Conservation (phyloP, 2,329 filamentous ascomycete species). For the Fusarium pseudoanthophilum region DNA sequence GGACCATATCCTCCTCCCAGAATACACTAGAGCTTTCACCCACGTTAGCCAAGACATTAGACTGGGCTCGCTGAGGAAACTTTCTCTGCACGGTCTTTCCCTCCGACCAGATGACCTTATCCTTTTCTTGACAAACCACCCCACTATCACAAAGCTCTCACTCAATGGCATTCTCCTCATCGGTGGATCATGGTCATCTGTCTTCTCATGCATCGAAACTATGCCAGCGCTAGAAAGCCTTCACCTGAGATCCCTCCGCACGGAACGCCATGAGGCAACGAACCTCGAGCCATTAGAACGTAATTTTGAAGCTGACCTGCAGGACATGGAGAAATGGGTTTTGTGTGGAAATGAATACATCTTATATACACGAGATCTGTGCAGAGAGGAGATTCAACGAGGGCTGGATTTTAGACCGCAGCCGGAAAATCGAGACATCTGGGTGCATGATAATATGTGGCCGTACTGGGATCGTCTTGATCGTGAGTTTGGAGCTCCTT, state of each 20-base stretch:
- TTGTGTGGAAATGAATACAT: background rate
- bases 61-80: background rate
- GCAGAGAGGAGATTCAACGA: background rate
- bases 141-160: background rate
- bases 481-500: background rate
- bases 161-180: background rate
- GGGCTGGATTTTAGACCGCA: background rate
- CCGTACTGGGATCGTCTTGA: background rate
- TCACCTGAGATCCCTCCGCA: background rate
- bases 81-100: background rate
- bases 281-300: background rate
- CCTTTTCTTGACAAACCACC: background rate
- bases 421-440: background rate
- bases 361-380: background rate
- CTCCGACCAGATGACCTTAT: rapidly evolving
- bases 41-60: background rate
- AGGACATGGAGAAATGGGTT: background rate
- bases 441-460: no score
- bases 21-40: no score
- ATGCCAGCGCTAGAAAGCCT: background rate
- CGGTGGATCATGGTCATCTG: background rate
- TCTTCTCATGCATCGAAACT: background rate
- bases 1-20: no score
- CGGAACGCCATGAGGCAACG: background rate
- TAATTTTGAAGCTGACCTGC: rapidly evolving